phyloP scores from a whole-genome alignment of 2,329 filamentous ascomycete genomes.

The Celoporthe dispersa region DNA sequence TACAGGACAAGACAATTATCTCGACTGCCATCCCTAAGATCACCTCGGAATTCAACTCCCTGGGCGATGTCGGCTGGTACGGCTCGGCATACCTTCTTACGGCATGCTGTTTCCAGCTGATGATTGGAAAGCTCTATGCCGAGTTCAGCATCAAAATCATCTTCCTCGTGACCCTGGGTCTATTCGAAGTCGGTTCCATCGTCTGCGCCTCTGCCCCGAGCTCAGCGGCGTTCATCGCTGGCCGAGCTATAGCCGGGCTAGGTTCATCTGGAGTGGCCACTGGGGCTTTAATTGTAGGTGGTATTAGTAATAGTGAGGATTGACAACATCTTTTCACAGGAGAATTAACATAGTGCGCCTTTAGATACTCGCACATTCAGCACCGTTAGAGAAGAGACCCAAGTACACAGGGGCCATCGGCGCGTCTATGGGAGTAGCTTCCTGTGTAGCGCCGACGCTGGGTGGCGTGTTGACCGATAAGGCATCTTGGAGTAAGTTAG shows the following conservation, averaged over 20 bases:
- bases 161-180: not conserved
- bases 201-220: conserved; percentile 14
- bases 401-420: conserved; percentile 9
- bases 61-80: conserved; percentile 13
- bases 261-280: not conserved
- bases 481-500: conserved; percentile 6
- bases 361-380: not conserved
- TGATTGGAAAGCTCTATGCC: conserved; percentile 7
- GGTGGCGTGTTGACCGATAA: conserved; percentile 12
- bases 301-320: not conserved
- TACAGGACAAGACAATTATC: conserved; percentile 1
- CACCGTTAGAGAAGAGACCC: conserved; percentile 7
- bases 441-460: not conserved
- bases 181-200: conserved; percentile 6
- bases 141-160: not conserved
- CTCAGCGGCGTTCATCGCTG: conserved; percentile 2
- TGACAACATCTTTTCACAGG: not conserved
- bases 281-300: not conserved
- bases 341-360: not conserved
- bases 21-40: conserved; percentile 3
- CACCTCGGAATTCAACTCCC: not conserved
- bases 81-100: conserved; percentile 2
- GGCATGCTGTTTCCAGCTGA: not conserved
- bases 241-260: conserved; percentile 11
- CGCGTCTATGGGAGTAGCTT: conserved; percentile 1